phyloP scores from a whole-genome alignment of 768 basidiomycete species.

The Suillus subalutaceus region DNA sequence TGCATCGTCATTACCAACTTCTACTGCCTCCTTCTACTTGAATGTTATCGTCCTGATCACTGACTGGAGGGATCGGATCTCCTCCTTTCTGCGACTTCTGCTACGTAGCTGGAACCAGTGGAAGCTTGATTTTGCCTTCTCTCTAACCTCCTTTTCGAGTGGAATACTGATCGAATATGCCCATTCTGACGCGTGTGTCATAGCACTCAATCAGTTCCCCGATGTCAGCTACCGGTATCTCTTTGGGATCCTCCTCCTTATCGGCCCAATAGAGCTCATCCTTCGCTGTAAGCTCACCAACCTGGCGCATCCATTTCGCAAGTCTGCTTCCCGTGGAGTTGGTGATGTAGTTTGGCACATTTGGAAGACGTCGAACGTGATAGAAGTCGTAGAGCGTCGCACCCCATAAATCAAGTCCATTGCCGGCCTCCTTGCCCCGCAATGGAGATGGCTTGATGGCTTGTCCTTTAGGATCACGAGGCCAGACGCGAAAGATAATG shows the following conservation, averaged over 20 bases:
- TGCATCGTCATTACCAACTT: neutral
- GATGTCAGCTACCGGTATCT: constrained; percentile 20
- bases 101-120: neutral
- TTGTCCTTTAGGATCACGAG: constrained; percentile 25
- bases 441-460: neutral
- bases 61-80: neutral
- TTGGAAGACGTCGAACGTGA: constrained; percentile 13
- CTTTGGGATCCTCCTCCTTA: constrained; percentile 26
- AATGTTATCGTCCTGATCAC: neutral
- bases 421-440: constrained; percentile 23
- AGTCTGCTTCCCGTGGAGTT: constrained; percentile 26
- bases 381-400: constrained; percentile 32
- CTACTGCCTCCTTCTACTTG: neutral
- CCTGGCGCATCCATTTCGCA: constrained; percentile 11
- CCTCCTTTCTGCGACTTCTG: neutral
- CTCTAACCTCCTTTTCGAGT: constrained; percentile 6
- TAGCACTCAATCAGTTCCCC: constrained; percentile 17
- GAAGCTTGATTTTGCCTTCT: neutral
- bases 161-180: neutral
- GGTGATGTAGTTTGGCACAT: constrained; percentile 6
- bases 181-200: constrained; percentile 13
- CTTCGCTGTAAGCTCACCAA: constrained; percentile 20
- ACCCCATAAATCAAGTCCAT: constrained; percentile 28
- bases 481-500: constrained; percentile 27
- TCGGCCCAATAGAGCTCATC: constrained; percentile 26